Conservation (phyloP, 441 rosid genomes). For the Erodium moschatum region DNA sequence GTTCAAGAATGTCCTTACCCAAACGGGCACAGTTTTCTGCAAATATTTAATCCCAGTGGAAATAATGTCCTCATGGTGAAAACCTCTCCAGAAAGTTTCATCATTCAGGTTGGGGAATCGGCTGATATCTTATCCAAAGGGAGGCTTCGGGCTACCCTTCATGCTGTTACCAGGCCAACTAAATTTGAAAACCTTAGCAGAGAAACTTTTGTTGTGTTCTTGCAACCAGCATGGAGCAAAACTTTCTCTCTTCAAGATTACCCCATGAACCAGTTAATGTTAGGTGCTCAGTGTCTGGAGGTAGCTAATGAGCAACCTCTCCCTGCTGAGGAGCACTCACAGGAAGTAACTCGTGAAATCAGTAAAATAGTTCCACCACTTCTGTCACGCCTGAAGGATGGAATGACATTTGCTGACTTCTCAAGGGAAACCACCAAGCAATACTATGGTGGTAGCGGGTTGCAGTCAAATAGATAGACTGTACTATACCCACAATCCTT, state of each 20-base stretch:
- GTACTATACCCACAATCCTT: not conserved
- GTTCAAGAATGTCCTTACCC: constrained; percentile 40
- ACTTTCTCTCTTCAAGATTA: constrained; percentile 43
- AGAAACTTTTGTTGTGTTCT: constrained; percentile 71
- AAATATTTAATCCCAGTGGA: constrained; percentile 45
- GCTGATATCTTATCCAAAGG: constrained; percentile 72
- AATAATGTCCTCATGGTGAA: constrained; percentile 49
- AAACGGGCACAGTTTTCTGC: constrained; percentile 41
- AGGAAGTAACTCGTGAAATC: constrained; percentile 29
- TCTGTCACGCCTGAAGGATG: constrained; percentile 60
- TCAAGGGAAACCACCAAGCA: constrained; percentile 70
- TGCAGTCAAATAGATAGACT: constrained; percentile 48
- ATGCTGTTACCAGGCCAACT: constrained; percentile 58
- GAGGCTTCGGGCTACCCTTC: constrained; percentile 67
- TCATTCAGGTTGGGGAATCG: constrained; percentile 81
- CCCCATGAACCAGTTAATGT: constrained; percentile 24
- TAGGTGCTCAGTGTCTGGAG: constrained; percentile 20
- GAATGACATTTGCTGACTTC: constrained; percentile 86
- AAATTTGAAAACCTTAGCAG: constrained; percentile 51
- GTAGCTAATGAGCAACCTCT: constrained; percentile 20
- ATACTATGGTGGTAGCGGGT: constrained; percentile 74
- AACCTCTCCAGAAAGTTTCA: constrained; percentile 59
- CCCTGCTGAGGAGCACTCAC: constrained; percentile 22
- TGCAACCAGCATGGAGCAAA: constrained; percentile 83
- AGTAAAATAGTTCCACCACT: constrained; percentile 55